Percentiles rank a stretch among this genome's conserved stretches.
These are phyloP conservation scores for Ramaria sp. DNA, from an alignment of 768 basidiomycete genomes.

Conservation along the genomic window DNA sequence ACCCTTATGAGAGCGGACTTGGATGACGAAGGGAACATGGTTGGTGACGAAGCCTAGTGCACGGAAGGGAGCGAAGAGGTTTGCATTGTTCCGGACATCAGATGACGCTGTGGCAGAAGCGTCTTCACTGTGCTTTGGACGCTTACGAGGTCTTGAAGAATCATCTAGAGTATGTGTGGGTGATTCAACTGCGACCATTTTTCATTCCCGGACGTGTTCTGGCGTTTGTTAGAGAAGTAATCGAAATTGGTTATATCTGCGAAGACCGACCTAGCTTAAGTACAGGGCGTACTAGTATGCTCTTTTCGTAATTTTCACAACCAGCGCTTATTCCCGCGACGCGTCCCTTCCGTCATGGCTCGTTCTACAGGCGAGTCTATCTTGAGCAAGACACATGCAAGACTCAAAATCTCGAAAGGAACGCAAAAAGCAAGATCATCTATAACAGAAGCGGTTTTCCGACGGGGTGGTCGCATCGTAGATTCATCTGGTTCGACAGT, in stretches of 20 bases:
- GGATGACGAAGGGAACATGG: slow-evolving; percentile 78
- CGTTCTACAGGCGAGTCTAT: background rate
- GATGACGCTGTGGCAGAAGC: slow-evolving; percentile 8
- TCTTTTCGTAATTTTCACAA: no score
- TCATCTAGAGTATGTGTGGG: background rate
- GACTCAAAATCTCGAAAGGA: background rate
- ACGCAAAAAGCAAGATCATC: background rate
- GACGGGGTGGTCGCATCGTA: background rate
- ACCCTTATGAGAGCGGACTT: slow-evolving; percentile 76
- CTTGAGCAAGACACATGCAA: background rate
- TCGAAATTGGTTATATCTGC: no score
- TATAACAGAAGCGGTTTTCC: background rate
- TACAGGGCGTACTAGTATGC: no score
- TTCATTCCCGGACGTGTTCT: background rate
- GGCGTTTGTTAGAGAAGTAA: no score
- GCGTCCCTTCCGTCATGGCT: background rate
- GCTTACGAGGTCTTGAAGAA: slow-evolving; percentile 11
- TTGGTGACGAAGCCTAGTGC: slow-evolving; percentile 94
- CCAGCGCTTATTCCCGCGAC: background rate
- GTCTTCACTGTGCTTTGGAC: slow-evolving; percentile 6
- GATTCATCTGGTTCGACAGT: background rate
- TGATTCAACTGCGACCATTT: background rate
- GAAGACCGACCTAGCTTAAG: no score
- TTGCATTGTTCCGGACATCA: background rate
- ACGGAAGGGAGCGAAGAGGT: slow-evolving; percentile 85